These are phyloP conservation scores for Pseudogymnoascus pannorum DNA, from an alignment of 2,329 filamentous ascomycete genomes.

Conservation along the genomic window DNA sequence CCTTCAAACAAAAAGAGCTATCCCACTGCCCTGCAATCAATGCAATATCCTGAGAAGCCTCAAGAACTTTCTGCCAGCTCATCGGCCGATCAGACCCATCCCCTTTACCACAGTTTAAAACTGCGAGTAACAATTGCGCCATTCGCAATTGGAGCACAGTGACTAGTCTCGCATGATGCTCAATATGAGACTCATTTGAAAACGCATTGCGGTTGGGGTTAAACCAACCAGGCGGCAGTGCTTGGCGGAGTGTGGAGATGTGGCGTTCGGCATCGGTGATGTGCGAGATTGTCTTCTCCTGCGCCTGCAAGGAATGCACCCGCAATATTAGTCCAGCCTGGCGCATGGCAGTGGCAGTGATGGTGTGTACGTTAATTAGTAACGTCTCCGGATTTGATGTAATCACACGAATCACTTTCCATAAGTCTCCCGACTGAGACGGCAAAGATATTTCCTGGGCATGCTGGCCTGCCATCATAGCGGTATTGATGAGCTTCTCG, in stretches of 20 bases:
- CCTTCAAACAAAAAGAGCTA: constrained; percentile 24
- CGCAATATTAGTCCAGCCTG: constrained; percentile 22
- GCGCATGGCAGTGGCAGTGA: constrained; percentile 25
- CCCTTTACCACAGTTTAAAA: constrained; percentile 11
- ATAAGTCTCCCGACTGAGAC: constrained; percentile 9
- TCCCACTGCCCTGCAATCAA: constrained; percentile 29
- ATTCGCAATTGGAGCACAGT: constrained; percentile 25
- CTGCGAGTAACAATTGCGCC: constrained; percentile 18
- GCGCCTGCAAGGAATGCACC: constrained; percentile 15
- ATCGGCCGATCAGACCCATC: constrained; percentile 20
- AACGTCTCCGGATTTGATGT: constrained; percentile 16
- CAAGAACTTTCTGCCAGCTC: constrained; percentile 27
- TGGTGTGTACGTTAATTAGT: constrained; percentile 25
- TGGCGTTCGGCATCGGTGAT: constrained; percentile 17
- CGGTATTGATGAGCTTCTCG: constrained; percentile 25
- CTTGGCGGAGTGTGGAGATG: constrained; percentile 23
- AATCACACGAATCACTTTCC: constrained; percentile 17
- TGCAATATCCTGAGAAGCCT: constrained; percentile 28
- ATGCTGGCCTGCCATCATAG: constrained; percentile 18
- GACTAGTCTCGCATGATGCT: constrained; percentile 25
- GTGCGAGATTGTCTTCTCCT: constrained; percentile 16
- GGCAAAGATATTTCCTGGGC: constrained; percentile 12
- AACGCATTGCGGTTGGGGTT: constrained; percentile 28
- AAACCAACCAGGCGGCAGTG: constrained; percentile 28
- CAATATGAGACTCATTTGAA: constrained; percentile 21